phyloP scores from a whole-genome alignment of 225 moss, liverwort and hornwort species.

The Physcomitrellopsis africana region DNA sequence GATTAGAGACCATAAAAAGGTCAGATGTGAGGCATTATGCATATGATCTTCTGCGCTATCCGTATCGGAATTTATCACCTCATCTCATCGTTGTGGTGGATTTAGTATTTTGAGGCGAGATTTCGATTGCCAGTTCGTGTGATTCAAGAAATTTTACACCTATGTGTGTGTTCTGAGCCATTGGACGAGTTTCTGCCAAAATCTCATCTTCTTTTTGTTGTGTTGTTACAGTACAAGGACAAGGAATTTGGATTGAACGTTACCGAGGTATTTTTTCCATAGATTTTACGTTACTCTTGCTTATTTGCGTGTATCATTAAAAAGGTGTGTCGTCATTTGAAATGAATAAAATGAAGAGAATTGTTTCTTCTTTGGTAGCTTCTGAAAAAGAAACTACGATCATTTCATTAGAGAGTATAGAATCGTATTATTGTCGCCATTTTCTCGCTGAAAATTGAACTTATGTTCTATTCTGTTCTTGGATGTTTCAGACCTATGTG shows the following conservation, averaged over 20 bases:
- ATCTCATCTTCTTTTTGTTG: background rate
- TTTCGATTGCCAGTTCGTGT: background rate
- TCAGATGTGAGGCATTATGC: background rate
- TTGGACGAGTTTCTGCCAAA: background rate
- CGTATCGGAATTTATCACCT: background rate
- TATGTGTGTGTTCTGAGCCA: background rate
- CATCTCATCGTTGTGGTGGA: background rate
- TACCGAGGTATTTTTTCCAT: slow-evolving; percentile 57
- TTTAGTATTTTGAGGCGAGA: background rate
- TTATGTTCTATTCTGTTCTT: background rate
- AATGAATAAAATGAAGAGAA: background rate
- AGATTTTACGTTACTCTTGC: background rate
- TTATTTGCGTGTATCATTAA: background rate
- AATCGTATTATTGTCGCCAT: background rate
- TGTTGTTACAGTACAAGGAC: slow-evolving; percentile 61
- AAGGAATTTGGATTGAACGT: slow-evolving; percentile 59
- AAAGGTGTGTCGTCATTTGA: background rate
- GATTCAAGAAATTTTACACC: background rate
- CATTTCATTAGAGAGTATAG: background rate
- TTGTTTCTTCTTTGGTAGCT: background rate
- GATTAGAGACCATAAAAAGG: background rate
- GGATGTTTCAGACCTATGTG: slow-evolving; percentile 59
- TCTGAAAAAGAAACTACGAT: background rate
- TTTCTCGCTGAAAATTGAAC: background rate
- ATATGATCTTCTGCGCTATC: background rate